Evolutionary conservation across 495 filamentous ascomycete species (phyloP), one percentile per base, ranked within the genome.

Genomic region (Tuber melanosporum): DNA sequence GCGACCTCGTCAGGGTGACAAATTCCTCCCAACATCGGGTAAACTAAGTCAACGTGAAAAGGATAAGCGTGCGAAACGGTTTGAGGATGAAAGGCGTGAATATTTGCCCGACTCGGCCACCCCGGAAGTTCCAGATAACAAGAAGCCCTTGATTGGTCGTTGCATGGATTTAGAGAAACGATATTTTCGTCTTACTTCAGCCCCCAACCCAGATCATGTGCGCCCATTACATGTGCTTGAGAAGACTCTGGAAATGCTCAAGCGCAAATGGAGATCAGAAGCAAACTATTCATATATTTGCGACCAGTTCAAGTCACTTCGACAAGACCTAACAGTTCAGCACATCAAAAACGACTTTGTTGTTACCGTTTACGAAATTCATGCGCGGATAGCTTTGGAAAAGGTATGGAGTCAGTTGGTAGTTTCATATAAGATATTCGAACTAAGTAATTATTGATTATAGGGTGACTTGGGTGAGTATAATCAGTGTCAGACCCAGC

Each of bases 401-500:
- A 98, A 96, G 75, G 82, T 83, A 76, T 74, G 82, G 77, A 70
- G 71, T 47, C 66, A 66, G 8, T 26, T 46, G n/a, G 47, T 70
- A 46, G 46, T 22, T 52, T 70, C 17, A n/a, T 36, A 39, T 46
- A 20, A 17, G 32, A 36, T 36, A 41, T 17, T 15, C 73, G 17
- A 52, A 74, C 75, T 71, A 70, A 80, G 73, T 75, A 47, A 69
- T 75, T 39, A 46, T 74, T 39, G 62, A 32, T 70, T 70, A 73
- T 73, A 83, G 89, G 94, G 92, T 84, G 95, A 99, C 88, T 89
- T 98, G 87, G 95, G 95, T 99, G 95, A 99, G 95, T 99, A 98
- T 94, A 99, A 99, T 88, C 95, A 99, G 89, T 99, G 95, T 85
- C 96, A 98, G 87, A 97, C 95, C 77, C 95, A 98, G 87, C 89